These are phyloP conservation scores for Musa itinerans DNA, from an alignment of 176 grass and related monocot species.

Conservation along the genomic window DNA sequence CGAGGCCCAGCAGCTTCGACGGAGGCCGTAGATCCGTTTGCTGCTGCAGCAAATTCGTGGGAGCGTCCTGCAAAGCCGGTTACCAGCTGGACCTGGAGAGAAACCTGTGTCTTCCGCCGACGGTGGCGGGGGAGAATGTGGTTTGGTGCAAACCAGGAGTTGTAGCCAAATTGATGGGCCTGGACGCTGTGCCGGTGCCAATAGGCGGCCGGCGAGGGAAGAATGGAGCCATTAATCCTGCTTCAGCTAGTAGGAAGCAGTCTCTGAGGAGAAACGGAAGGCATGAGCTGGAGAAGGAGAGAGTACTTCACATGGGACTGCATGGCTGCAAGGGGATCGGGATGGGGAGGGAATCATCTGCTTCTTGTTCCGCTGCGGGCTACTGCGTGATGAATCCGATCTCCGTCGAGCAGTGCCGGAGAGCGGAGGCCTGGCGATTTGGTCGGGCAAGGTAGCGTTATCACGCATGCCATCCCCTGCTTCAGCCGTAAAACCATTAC, in stretches of 20 bases:
- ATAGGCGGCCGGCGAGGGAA: conserved; percentile 21
- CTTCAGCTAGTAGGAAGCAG: conserved; percentile 35
- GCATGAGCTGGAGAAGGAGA: conserved; percentile 63
- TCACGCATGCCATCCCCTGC: no score
- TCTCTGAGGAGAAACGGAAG: conserved; percentile 31
- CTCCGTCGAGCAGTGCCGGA: not conserved
- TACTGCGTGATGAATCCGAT: conserved; percentile 4
- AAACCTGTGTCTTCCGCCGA: conserved; percentile 56
- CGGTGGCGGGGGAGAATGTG: conserved; percentile 62
- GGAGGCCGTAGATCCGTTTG: conserved; percentile 21
- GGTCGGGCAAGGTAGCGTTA: not conserved
- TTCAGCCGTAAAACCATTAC: no score
- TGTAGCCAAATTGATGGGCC: conserved; percentile 83
- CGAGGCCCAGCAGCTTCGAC: not conserved
- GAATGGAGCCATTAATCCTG: not conserved
- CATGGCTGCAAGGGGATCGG: conserved; percentile 20
- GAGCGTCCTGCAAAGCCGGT: conserved; percentile 8
- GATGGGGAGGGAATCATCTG: not conserved
- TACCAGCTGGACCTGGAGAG: conserved; percentile 63
- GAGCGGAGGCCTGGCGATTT: not conserved
- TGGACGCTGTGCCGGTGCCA: conserved; percentile 63
- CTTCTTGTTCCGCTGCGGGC: not conserved
- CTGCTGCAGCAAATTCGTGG: conserved; percentile 28
- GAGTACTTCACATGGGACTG: conserved; percentile 43
- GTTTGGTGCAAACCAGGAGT: conserved; percentile 90